Percentiles rank a stretch among this genome's conserved stretches.
These are phyloP conservation scores for Ascochyta fabae DNA, from an alignment of 2,329 filamentous ascomycete genomes.

Conservation along the genomic window DNA sequence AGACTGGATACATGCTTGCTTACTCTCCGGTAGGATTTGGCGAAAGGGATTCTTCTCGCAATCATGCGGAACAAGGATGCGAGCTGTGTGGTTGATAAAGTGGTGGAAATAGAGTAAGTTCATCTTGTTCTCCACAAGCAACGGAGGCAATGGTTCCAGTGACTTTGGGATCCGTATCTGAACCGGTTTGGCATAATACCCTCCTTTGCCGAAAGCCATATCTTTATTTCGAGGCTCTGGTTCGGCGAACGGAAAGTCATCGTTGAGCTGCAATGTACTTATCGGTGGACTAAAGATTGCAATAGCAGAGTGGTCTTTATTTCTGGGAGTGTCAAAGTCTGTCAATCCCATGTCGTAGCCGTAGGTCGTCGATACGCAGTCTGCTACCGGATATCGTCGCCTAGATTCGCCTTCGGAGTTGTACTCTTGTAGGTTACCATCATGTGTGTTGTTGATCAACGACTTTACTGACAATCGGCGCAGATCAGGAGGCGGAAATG, in stretches of 20 bases:
- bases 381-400: constrained; percentile 40
- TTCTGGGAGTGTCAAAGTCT: constrained; percentile 73
- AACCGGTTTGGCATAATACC: constrained; percentile 75
- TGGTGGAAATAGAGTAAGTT: constrained; percentile 78
- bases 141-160: constrained; percentile 62
- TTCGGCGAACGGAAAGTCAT: constrained; percentile 45
- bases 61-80: constrained; percentile 67
- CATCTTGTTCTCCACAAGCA: constrained; percentile 75
- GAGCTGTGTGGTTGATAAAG: constrained; percentile 81
- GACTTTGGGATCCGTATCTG: constrained; percentile 66
- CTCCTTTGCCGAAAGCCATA: constrained; percentile 63
- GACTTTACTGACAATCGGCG: constrained; percentile 69
- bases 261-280: constrained; percentile 38
- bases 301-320: constrained; percentile 74
- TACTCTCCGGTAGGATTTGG: constrained; percentile 67
- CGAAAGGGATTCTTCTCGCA: constrained; percentile 67
- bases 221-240: constrained; percentile 52
- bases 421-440: constrained; percentile 19
- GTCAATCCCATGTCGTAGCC: constrained; percentile 74
- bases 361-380: constrained; percentile 58
- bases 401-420: constrained; percentile 53
- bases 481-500: constrained; percentile 52
- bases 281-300: constrained; percentile 47
- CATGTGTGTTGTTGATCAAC: constrained; percentile 53
- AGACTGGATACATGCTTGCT: constrained; percentile 32